Percentiles rank a stretch among this genome's conserved stretches.
Evolutionary conservation across 257 asterid species (phyloP).

Genomic region (Solanum gandarillasii): DNA sequence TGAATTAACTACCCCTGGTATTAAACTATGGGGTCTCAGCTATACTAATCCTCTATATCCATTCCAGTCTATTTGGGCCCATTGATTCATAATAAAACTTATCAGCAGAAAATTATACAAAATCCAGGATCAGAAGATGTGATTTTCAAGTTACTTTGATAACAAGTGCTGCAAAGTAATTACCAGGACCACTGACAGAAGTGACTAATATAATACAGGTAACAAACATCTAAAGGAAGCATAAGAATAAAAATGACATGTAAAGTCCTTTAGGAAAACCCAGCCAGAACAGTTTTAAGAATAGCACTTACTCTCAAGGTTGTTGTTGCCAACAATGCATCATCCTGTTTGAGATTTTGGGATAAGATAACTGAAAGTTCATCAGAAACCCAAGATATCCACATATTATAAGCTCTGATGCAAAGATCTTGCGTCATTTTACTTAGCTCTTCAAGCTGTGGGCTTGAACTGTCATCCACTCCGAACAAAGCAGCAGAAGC

Average conservation of each 20-base stretch:
- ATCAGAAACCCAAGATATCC: slow-evolving; percentile 86
- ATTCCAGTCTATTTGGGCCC: neutral
- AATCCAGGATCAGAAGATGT: neutral
- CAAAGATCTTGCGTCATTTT: slow-evolving; percentile 70
- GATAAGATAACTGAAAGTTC: slow-evolving; percentile 61
- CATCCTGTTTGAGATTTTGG: slow-evolving; percentile 60
- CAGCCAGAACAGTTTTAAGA: neutral
- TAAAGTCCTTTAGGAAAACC: neutral
- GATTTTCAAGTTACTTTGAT: neutral
- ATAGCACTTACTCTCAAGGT: slow-evolving; percentile 63
- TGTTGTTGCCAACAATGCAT: slow-evolving; percentile 63
- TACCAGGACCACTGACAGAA: neutral
- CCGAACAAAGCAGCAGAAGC: slow-evolving; percentile 67
- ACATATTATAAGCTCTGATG: slow-evolving; percentile 70
- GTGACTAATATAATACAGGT: neutral
- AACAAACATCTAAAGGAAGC: neutral
- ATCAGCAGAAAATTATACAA: neutral
- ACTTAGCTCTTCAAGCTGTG: slow-evolving; percentile 74
- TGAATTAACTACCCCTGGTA: neutral
- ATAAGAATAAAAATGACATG: neutral
- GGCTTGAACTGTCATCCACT: slow-evolving; percentile 62
- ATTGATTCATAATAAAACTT: neutral
- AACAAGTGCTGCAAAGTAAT: neutral
- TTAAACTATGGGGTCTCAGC: neutral
- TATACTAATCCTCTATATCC: neutral